Conservation (phyloP, 164 flowering plant species). For the Buxus sempervirens region DNA sequence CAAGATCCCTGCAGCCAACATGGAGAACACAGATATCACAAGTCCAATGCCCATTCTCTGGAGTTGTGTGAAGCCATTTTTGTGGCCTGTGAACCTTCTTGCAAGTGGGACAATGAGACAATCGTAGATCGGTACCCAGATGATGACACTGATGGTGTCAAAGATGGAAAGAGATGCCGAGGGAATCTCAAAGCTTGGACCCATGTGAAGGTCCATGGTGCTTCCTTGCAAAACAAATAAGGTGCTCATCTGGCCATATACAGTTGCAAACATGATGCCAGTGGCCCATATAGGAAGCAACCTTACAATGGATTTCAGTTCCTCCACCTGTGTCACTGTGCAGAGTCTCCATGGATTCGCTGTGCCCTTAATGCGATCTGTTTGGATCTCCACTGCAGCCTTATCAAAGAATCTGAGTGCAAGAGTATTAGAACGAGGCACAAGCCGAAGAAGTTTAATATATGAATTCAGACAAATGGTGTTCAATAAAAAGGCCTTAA, state of each 20-base stretch:
- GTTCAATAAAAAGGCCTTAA: no score
- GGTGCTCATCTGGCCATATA: slow-evolving; percentile 44
- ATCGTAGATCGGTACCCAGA: slow-evolving; percentile 44
- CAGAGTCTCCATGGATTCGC: slow-evolving; percentile 40
- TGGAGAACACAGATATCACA: slow-evolving; percentile 20
- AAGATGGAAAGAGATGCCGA: slow-evolving; percentile 48
- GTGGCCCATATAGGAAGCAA: slow-evolving; percentile 47
- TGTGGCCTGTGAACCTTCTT: slow-evolving; percentile 32
- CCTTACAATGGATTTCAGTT: slow-evolving; percentile 34
- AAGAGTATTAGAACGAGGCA: background rate
- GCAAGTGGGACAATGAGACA: slow-evolving; percentile 30
- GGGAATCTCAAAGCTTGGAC: slow-evolving; percentile 35
- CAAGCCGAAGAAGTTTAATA: background rate
- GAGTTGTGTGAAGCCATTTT: slow-evolving; percentile 41
- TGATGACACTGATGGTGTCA: slow-evolving; percentile 47
- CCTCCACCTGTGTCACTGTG: slow-evolving; percentile 52
- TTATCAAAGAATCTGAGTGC: slow-evolving; percentile 40
- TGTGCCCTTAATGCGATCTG: slow-evolving; percentile 16
- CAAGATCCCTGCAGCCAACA: slow-evolving; percentile 21
- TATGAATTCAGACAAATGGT: background rate
- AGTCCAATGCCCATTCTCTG: slow-evolving; percentile 38
- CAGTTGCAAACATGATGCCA: slow-evolving; percentile 40
- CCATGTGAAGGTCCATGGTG: slow-evolving; percentile 44
- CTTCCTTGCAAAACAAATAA: slow-evolving; percentile 45
- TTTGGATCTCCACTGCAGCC: slow-evolving; percentile 37